Evolutionary conservation across 2,329 filamentous ascomycete species (phyloP), one percentile per base, ranked within the genome.

Genomic region (Metarhizium humberi): DNA sequence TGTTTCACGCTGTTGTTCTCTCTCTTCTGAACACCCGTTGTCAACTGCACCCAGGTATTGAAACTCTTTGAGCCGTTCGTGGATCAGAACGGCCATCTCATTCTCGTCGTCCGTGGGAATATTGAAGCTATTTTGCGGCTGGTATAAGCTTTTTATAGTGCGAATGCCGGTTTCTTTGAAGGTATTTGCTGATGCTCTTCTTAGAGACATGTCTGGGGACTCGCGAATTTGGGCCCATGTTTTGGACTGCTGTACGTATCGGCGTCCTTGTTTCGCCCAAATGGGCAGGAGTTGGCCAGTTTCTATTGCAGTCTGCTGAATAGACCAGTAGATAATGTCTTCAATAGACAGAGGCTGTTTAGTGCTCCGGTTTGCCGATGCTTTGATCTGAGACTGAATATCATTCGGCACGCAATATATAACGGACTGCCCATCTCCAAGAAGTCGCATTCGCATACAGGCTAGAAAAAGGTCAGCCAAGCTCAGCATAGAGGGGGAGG

Each of bases 391-490:
- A 0, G 61, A 67, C 16, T 78, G 68, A 3, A 88, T 81, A 56
- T 89, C 86, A 0, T 73, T 62, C 0, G 84, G 75, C 1, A 82
- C 68, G 55, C 77, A 80, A 56, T 87, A 87, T 0, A 78, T 68
- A 0, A 89, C 75, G 0, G 81, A 82, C 59, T 90, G 86, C 0
- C 84, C 84, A 2, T 79, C 66, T 0, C 83, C 86, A 0, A 90
- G 73, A 57, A 84, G 79, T 20, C 86, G 69, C 78, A 89, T 81
- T 30, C 86, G 68, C 82, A 86, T 87, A 58, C 84, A 86, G 0
- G 83, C 85, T 81, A 52, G 2, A 16, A 16, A 13, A 36, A 36
- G 34, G 34, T 36, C 13, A 36, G 34, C 34, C 34, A 36, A 13
- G 13, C 6, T 36, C 8, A 8, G 6, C 6, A 18, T 14, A 43